These are phyloP conservation scores for Hypoxylon fragiforme DNA, from an alignment of 495 filamentous ascomycete species.

Conservation along the genomic window DNA sequence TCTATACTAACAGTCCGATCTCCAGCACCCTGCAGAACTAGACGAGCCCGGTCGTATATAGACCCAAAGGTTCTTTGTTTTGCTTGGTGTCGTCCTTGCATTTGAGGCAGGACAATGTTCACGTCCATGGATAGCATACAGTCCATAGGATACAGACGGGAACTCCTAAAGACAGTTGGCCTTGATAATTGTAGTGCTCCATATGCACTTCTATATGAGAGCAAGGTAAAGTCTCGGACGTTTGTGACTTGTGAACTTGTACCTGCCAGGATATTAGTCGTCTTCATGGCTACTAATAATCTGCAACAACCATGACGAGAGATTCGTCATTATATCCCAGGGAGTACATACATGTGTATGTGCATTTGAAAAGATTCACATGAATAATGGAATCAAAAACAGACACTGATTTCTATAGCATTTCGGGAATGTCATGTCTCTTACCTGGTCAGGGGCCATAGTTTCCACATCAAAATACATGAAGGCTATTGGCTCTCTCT, in stretches of 20 bases:
- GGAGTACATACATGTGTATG: too few species aligned
- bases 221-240: conserved; percentile 20
- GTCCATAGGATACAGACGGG: conserved; percentile 12
- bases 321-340: conserved; percentile 4
- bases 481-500: too few species aligned
- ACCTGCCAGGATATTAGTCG: conserved; percentile 4
- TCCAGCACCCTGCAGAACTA: conserved; percentile 24
- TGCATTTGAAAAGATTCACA: too few species aligned
- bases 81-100: not conserved
- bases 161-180: conserved; percentile 3
- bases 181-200: conserved; percentile 9
- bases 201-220: conserved; percentile 13
- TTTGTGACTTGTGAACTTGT: conserved; percentile 7
- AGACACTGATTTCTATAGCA: too few species aligned
- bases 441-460: too few species aligned
- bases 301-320: not conserved
- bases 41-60: not conserved
- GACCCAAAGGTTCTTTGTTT: not conserved
- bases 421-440: too few species aligned
- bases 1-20: conserved; percentile 4
- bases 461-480: too few species aligned
- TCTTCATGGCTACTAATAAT: conserved; percentile 9
- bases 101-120: not conserved
- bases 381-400: too few species aligned
- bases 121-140: not conserved